Base-by-base conservation (phyloP, 2,329 filamentous ascomycete genomes). In the Aspergillus luchuensis region DNA sequence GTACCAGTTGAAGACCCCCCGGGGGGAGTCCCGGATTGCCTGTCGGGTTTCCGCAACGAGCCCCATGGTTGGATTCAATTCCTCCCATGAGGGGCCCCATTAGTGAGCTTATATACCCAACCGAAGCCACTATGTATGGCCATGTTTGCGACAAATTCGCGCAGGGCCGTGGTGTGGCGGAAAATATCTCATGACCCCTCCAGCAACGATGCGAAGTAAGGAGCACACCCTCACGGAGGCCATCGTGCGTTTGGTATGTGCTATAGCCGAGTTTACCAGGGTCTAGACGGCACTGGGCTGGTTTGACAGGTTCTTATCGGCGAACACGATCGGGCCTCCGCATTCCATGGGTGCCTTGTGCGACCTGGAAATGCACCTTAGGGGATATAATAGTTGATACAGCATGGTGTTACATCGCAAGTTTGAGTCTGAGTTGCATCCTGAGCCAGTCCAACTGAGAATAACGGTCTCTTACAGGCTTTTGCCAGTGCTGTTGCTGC, bases 1-100 rank as follows among this genome's bases (percentile, higher is more conserved):
- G 58, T 67, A 66, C 15, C 53, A 58, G 47, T 69, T 69, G 45
- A 69, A 64, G 30, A 65, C 63, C n/a, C 61, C 60, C 15, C 62
- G 63, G 6, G 67, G 63, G 23, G 67, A 57, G 51, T 67, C 63
- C 28, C 48, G 56, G 30, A 67, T 63, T 15, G 67, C 65, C 36
- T 63, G 55, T 49, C 55, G 64, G 7, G 62, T 62, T 19, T 68
- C 65, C 11, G 66, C 21, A 38, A 67, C 66, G 23, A 66, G 61
- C 10, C 67, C 65, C 67, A 69, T 69, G 17, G 30, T 56, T 47
- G 21, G 11, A 19, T 11, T 19, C 11, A n/a, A 19, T 11, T 19
- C 11, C 21, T 19, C 17, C 39, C 39, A 15, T 36, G 39, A 43
- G 3, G 8, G 15, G 39, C 10, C 39, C 39, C 15, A 2, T 13